Evolutionary conservation across 192 early-diverging fungal species (phyloP).

Genomic region (Lunasporangiospora selenospora): DNA sequence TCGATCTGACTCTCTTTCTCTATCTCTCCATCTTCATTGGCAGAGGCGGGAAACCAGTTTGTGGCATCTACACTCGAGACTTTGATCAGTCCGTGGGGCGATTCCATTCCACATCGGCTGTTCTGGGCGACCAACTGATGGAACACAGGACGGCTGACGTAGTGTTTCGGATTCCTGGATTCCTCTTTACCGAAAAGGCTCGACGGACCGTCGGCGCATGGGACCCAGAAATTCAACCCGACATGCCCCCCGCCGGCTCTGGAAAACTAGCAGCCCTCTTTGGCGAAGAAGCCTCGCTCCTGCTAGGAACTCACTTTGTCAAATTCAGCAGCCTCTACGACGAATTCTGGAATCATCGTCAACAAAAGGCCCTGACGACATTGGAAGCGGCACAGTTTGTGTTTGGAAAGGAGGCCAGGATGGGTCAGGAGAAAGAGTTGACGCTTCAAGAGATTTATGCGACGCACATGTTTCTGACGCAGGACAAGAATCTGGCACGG

Average conservation of each 20-base stretch:
- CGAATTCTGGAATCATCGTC: conserved; percentile 39
- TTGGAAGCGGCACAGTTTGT: conserved; percentile 44
- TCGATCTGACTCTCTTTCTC: not conserved
- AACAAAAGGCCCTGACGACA: conserved; percentile 11
- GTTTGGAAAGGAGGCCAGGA: conserved; percentile 44
- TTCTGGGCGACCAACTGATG: conserved; percentile 14
- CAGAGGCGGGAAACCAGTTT: conserved; percentile 8
- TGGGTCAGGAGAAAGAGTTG: conserved; percentile 1
- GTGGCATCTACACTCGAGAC: conserved; percentile 13
- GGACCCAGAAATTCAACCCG: conserved; percentile 10
- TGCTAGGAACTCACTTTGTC: conserved; percentile 44
- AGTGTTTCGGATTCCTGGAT: conserved; percentile 53
- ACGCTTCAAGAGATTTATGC: conserved; percentile 55
- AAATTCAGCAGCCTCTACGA: conserved; percentile 45
- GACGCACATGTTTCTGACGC: conserved; percentile 62
- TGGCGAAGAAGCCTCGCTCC: conserved; percentile 27
- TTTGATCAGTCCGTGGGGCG: conserved; percentile 38
- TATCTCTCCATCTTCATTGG: not conserved
- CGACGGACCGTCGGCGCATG: conserved; percentile 2
- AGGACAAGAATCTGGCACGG: conserved; percentile 58
- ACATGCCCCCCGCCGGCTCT: not conserved
- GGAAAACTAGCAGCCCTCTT: conserved; percentile 34
- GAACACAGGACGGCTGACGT: conserved; percentile 50
- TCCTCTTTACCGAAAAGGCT: conserved; percentile 9
- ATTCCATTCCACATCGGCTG: conserved; percentile 22